phyloP scores from a whole-genome alignment of 2,329 filamentous ascomycete species.

The Hypoxylon rubiginosum region DNA sequence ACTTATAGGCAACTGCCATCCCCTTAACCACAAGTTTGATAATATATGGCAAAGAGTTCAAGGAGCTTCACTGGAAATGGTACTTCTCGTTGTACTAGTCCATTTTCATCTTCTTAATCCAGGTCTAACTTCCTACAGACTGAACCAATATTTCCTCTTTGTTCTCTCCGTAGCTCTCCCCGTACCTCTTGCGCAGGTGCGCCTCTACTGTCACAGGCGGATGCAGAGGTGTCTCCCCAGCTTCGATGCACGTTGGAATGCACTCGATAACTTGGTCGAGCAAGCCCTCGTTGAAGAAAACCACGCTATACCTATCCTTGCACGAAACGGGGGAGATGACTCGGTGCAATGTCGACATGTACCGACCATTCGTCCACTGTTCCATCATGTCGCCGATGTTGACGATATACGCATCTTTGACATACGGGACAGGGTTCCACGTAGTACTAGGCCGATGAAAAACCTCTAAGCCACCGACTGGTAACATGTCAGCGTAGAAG shows the following conservation, averaged over 20 bases:
- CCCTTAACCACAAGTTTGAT: too few relatives aligned
- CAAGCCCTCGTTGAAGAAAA: constrained; percentile 53
- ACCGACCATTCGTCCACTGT: constrained; percentile 49
- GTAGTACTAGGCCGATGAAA: constrained; percentile 39
- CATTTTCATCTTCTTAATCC: too few relatives aligned
- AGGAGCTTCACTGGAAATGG: too few relatives aligned
- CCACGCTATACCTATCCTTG: constrained; percentile 50
- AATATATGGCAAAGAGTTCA: too few relatives aligned
- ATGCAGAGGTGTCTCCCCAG: constrained; percentile 50
- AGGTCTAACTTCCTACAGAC: background rate
- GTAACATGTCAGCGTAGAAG: constrained; percentile 4
- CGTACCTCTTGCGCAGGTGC: constrained; percentile 47
- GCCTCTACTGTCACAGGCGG: constrained; percentile 52
- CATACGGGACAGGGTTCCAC: constrained; percentile 38
- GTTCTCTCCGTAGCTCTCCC: constrained; percentile 24
- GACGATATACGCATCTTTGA: constrained; percentile 44
- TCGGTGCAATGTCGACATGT: constrained; percentile 50
- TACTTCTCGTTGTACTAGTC: too few relatives aligned
- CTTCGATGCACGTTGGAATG: constrained; percentile 53
- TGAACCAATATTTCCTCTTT: background rate
- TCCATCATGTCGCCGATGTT: constrained; percentile 52
- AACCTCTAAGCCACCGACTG: constrained; percentile 43
- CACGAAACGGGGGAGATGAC: constrained; percentile 47
- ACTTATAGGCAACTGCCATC: too few relatives aligned
- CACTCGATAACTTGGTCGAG: constrained; percentile 53